A percentile compares a stretch with the other conserved stretches of the same genome.
Evolutionary conservation across 2,329 filamentous ascomycete species (phyloP).

Genomic region (Scytalidium lignicola): DNA sequence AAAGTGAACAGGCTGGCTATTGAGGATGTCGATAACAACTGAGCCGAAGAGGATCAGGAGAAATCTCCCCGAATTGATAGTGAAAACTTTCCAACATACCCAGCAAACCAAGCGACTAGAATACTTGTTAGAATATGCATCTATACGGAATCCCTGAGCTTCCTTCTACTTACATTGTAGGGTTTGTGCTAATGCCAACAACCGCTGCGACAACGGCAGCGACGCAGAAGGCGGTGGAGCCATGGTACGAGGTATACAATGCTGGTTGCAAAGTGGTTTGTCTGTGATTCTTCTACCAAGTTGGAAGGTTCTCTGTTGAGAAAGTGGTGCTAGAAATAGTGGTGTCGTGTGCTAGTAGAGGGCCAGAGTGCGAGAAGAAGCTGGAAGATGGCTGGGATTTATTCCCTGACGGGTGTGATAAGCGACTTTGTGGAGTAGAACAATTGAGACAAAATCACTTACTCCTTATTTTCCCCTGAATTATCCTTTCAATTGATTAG

Average conservation of each 20-base stretch:
- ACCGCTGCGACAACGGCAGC: conserved; percentile 41
- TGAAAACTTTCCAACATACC: conserved; percentile 50
- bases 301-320: background rate
- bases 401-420: background rate
- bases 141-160: conserved; percentile 12
- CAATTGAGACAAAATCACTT: background rate
- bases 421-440: background rate
- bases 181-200: conserved; percentile 77
- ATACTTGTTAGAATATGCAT: conserved; percentile 19
- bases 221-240: conserved; percentile 26
- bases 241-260: conserved; percentile 15
- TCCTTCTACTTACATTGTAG: conserved; percentile 71
- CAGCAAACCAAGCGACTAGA: conserved; percentile 72
- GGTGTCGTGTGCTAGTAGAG: background rate
- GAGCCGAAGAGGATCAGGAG: background rate
- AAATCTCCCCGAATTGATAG: background rate
- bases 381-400: conserved; percentile 1
- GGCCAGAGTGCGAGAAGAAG: background rate
- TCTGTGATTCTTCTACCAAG: background rate
- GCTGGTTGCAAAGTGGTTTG: background rate
- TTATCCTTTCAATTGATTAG: background rate
- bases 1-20: background rate
- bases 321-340: background rate
- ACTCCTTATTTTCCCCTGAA: background rate
- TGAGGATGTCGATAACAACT: background rate